A percentile compares a stretch with the other conserved stretches of the same genome.
Evolutionary conservation across 306 rosid genomes (phyloP).

Genomic region (Myrica gale): DNA sequence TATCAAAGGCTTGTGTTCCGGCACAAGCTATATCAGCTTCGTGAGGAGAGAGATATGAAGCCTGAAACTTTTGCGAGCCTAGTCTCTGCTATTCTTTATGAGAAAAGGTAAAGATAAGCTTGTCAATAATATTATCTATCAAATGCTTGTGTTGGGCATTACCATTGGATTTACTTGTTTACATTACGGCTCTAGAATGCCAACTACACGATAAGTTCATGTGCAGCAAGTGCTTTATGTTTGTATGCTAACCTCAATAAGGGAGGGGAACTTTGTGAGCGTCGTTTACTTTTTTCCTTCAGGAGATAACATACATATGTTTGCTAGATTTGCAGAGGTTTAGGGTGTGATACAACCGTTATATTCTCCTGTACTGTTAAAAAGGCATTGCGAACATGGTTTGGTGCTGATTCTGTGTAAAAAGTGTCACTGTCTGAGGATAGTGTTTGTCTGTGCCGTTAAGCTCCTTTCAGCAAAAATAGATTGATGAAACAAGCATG

Average conservation of each 20-base stretch:
- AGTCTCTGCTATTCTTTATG: slow-evolving; percentile 76
- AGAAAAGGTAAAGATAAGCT: slow-evolving; percentile 38
- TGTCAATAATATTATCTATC: too few relatives aligned
- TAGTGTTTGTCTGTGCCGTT: background rate
- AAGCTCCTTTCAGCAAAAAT: background rate
- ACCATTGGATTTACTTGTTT: background rate
- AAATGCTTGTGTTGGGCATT: background rate
- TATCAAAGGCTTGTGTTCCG: slow-evolving; percentile 78
- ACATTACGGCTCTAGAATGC: background rate
- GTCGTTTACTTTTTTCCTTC: background rate
- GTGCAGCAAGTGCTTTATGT: background rate
- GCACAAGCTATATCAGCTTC: slow-evolving; percentile 85
- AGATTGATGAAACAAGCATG: too few relatives aligned
- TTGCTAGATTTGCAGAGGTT: background rate
- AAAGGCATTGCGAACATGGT: too few relatives aligned
- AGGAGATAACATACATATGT: background rate
- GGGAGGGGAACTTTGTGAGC: background rate
- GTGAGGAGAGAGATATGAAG: slow-evolving; percentile 92
- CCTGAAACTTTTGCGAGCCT: slow-evolving; percentile 92
- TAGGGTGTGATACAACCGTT: background rate
- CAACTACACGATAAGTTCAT: background rate
- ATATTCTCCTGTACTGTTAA: background rate
- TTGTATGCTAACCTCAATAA: background rate
- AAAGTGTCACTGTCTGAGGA: background rate
- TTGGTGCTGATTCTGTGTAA: background rate